Evolutionary conservation across 2,329 filamentous ascomycete species (phyloP), one percentile per base, ranked within the genome.

Genomic region (Chaetoscypha palmicola): DNA sequence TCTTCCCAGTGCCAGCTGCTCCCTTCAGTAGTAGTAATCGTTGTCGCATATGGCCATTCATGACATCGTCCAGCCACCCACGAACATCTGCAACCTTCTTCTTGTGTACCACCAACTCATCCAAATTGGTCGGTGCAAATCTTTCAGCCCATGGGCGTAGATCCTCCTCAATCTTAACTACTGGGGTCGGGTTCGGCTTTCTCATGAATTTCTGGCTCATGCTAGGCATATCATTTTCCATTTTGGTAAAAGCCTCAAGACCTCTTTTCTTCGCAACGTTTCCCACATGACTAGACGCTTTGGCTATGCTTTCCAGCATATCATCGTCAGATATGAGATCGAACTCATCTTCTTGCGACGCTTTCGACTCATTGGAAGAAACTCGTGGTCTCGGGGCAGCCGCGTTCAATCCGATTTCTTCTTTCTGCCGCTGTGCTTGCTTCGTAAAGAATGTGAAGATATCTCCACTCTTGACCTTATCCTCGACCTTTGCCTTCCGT

Each of bases 51-150:
- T 70, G 69, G 12, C 86, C 85, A 20, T 66, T 63, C 49, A 88
- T 75, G 14, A 88, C 86, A 58, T 82, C 77, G 33, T 85, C 78
- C 24, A 98, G 68, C 90, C 92, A 97, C 46, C 68, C 73, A 46
- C 81, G 77, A 35, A 97, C 90, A 65, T 97, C 90, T 2, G 78
- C 68, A 4, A 97, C 86, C 64, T 98, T 98, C 57, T 79, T 92
- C 69, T 94, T 96, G 64, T 98, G 90, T 14, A 98, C 91, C 0
- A 85, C 91, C 35, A 98, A 70, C 66, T 97, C 91, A 12, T 89
- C 81, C 10, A 96, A 63, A 54, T 76, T 83, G 2, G 63, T 58
- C 0, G 91, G 91, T 2, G 77, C 81, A 63, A 88, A 97, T 54
- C 81, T 79, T 55, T 96, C 90, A 12, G 85, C 85, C 91, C 91